Base-by-base conservation (phyloP, 1,284 basidiomycete genomes). In the Puccinia horiana region DNA sequence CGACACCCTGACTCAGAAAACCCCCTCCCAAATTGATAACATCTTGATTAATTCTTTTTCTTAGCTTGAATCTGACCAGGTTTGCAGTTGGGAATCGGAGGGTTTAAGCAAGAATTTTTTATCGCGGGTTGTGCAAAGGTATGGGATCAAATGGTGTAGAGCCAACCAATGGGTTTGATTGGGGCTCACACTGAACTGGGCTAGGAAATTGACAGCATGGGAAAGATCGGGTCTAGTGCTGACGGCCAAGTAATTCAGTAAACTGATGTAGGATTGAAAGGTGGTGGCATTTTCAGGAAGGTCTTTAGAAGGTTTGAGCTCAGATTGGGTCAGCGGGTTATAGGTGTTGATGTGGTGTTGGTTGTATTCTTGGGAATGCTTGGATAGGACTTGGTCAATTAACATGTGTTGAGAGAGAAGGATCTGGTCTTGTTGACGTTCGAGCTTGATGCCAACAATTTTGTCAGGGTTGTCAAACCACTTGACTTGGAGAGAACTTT, bases 211-310 rank as follows among this genome's bases (percentile, higher is more conserved):
- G 2, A 61, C 56, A 11, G 54, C 37, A 26, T 76, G 61, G 6
- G 26, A 32, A 0, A 76, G 18, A 44, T 76, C 26, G 12, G 74
- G 74, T 9, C 74, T 29, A 12, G 74, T 61, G 5, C 52, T 54
- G 2, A 76, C 32, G 20, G 74, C 74, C 6, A 76, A 20, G 54
- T 76, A 76, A 29, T 76, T 76, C 1, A 76, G 52, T 40, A 16
- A 76, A 11, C 74, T 35, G 56, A 76, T 76, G 18, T 58, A 37
- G 11, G 54, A 76, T 76, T 58, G 74, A 56, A 61, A 76, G 26
- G 23, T 3, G 0, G 35, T 63, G 11, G 69, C 2, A 9, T 47
- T 9, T 4, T 49, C 47, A 4, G 63, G 63, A 6, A 32, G 63
- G 12, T 37, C 32, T 40, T 16, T 9, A 5, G 32, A 67, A 8